Conservation (phyloP, 179 eudicot species). For the Carnegiea gigantea region DNA sequence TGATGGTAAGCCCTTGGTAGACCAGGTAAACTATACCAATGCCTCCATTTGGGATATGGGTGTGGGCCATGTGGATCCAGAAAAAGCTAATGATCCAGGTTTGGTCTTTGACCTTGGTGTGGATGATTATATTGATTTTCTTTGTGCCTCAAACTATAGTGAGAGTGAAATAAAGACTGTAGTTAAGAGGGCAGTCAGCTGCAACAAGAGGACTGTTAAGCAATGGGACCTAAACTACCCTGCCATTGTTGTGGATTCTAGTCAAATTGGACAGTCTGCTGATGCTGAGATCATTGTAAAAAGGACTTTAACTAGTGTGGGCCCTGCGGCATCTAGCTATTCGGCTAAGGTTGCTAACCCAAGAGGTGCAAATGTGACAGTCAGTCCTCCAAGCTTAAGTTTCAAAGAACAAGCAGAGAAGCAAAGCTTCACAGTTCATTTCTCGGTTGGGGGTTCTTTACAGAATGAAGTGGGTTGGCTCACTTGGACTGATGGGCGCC, state of each 20-base stretch:
- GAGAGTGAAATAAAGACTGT: conserved; percentile 29
- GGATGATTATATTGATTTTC: conserved; percentile 48
- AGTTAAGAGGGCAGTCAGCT: conserved; percentile 19
- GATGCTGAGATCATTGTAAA: background rate
- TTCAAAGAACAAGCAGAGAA: conserved; percentile 14
- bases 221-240: conserved; percentile 69
- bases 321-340: background rate
- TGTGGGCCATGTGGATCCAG: conserved; percentile 65
- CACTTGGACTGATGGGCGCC: conserved; percentile 23
- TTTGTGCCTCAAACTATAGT: conserved; percentile 46
- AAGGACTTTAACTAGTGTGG: conserved; percentile 26
- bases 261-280: background rate
- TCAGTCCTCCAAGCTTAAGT: conserved; percentile 9
- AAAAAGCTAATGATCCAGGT: conserved; percentile 62
- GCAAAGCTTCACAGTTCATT: conserved; percentile 7
- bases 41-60: conserved; percentile 48
- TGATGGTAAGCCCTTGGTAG: conserved; percentile 34
- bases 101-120: conserved; percentile 49
- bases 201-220: conserved; percentile 18
- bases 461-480: conserved; percentile 10
- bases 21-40: background rate
- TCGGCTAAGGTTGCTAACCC: background rate
- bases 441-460: background rate
- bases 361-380: conserved; percentile 13
- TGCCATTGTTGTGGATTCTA: conserved; percentile 25